Evolutionary conservation across 2,329 filamentous ascomycete genomes (phyloP).

Genomic region (Alternaria sp.): DNA sequence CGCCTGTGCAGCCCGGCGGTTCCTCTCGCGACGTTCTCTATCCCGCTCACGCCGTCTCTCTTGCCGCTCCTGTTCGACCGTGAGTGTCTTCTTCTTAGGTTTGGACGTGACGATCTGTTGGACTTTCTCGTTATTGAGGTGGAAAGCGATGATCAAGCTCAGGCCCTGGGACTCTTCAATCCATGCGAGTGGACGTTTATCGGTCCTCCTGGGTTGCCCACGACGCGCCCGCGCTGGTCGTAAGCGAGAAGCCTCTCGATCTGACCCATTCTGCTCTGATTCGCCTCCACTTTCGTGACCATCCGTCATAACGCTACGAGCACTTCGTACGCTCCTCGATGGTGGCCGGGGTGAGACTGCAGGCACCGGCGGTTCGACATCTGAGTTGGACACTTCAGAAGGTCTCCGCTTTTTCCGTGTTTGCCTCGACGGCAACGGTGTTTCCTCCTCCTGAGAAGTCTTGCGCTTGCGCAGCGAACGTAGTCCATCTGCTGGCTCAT

Average conservation of each 20-base stretch:
- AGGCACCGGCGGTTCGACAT: slow-evolving; percentile 38
- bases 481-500: slow-evolving; percentile 77
- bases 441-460: slow-evolving; percentile 73
- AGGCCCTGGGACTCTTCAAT: slow-evolving; percentile 45
- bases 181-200: slow-evolving; percentile 50
- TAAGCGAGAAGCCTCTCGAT: slow-evolving; percentile 40
- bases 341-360: slow-evolving; percentile 43
- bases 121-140: slow-evolving; percentile 63
- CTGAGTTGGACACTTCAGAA: slow-evolving; percentile 47
- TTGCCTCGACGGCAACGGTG: slow-evolving; percentile 55
- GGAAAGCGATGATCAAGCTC: slow-evolving; percentile 47
- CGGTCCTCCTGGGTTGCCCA: slow-evolving; percentile 43
- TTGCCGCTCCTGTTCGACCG: slow-evolving; percentile 44
- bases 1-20: slow-evolving; percentile 57
- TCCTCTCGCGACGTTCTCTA: slow-evolving; percentile 54
- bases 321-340: slow-evolving; percentile 36
- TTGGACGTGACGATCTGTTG: slow-evolving; percentile 66
- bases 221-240: slow-evolving; percentile 48
- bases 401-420: slow-evolving; percentile 56
- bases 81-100: slow-evolving; percentile 59
- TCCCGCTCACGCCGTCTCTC: slow-evolving; percentile 48
- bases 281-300: slow-evolving; percentile 43
- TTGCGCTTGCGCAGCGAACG: slow-evolving; percentile 85
- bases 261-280: slow-evolving; percentile 40
- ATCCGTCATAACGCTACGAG: slow-evolving; percentile 37